These are phyloP conservation scores for Fragaria vesca DNA, from an alignment of 306 rosid genomes.

Conservation along the genomic window DNA sequence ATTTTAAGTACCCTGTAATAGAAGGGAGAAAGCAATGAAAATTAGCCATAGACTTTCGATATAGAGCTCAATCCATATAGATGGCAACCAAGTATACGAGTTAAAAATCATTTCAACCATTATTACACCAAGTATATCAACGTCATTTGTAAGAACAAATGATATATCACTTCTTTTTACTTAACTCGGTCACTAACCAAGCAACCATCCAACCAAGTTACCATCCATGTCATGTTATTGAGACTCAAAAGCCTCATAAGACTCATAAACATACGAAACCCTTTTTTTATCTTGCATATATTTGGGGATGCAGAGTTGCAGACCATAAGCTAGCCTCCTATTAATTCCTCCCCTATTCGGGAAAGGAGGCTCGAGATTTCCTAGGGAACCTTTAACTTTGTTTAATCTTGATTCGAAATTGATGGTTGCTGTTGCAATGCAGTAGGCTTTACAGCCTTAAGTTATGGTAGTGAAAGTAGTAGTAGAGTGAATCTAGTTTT, in stretches of 20 bases:
- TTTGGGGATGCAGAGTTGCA: neutral
- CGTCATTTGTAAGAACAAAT: neutral
- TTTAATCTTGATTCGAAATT: neutral
- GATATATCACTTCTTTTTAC: too few species aligned
- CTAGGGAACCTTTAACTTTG: neutral
- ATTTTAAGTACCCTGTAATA: too few species aligned
- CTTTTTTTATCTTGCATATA: too few species aligned
- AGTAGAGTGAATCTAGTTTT: neutral
- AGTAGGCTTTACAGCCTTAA: neutral
- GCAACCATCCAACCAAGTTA: too few species aligned
- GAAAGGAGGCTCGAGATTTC: neutral
- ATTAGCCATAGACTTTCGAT: too few species aligned
- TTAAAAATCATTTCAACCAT: neutral
- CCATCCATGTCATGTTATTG: too few species aligned
- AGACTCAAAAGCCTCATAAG: too few species aligned
- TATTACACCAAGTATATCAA: neutral
- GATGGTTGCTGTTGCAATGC: neutral
- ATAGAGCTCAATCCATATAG: too few species aligned
- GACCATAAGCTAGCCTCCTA: neutral
- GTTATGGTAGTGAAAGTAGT: neutral
- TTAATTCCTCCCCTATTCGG: neutral
- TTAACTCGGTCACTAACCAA: neutral
- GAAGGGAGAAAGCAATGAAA: too few species aligned
- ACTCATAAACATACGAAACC: too few species aligned
- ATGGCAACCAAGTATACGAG: too few species aligned